phyloP scores from a whole-genome alignment of 805 yeast genomes.

The Maudiozyma saulgeensis region DNA sequence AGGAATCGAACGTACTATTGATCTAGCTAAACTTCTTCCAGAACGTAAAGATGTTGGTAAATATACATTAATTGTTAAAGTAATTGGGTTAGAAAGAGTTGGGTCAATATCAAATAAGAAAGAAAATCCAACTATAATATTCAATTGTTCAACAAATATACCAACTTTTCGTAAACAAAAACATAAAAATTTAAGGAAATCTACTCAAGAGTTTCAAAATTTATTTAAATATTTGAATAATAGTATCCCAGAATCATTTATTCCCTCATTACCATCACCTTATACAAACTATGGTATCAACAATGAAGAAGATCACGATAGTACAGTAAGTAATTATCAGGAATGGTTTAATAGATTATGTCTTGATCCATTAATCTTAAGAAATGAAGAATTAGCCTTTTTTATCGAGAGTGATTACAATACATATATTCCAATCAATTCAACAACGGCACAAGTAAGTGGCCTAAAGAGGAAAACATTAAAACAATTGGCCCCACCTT shows the following conservation, averaged over 20 bases:
- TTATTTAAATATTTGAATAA: slow-evolving; percentile 70
- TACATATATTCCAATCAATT: slow-evolving; percentile 39
- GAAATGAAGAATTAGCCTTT: slow-evolving; percentile 80
- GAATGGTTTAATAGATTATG: slow-evolving; percentile 76
- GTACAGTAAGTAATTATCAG: slow-evolving; percentile 54
- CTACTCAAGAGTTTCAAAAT: slow-evolving; percentile 65
- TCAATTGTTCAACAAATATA: slow-evolving; percentile 59
- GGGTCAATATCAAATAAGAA: slow-evolving; percentile 43
- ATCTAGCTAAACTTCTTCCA: slow-evolving; percentile 3
- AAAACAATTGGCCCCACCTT: slow-evolving; percentile 87
- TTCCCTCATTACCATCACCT: slow-evolving; percentile 76
- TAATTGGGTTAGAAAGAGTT: slow-evolving; percentile 61
- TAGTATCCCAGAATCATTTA: slow-evolving; percentile 84
- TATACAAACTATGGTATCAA: slow-evolving; percentile 73
- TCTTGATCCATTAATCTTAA: slow-evolving; percentile 64
- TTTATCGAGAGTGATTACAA: slow-evolving; percentile 74
- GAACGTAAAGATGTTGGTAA: slow-evolving; percentile 9
- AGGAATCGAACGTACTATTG: background rate
- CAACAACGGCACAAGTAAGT: slow-evolving; percentile 55
- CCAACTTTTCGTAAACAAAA: slow-evolving; percentile 64
- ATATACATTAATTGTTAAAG: slow-evolving; percentile 42
- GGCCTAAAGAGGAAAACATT: slow-evolving; percentile 83
- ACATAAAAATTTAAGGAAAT: slow-evolving; percentile 69
- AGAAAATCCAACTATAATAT: slow-evolving; percentile 71
- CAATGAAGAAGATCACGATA: slow-evolving; percentile 66